These are phyloP conservation scores for Calamus simplicifolius DNA, from an alignment of 176 grass and related monocot genomes.

Conservation along the genomic window DNA sequence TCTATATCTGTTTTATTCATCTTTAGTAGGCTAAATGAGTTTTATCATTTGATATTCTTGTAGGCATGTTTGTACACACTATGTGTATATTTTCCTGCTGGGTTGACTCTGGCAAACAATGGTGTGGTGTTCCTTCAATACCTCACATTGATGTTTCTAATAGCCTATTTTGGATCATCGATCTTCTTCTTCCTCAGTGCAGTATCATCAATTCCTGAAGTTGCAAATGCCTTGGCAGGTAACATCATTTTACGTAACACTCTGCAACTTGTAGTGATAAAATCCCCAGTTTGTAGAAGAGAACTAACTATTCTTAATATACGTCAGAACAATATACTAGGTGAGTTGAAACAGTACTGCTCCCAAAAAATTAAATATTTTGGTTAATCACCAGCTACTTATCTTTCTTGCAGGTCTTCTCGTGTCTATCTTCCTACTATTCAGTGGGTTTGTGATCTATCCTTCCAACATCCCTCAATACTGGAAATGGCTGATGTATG, in stretches of 20 bases:
- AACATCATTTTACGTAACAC: neutral
- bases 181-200: slow-evolving; percentile 26
- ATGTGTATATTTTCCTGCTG: slow-evolving; percentile 25
- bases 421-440: slow-evolving; percentile 25
- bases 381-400: too few relatives aligned
- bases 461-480: slow-evolving; percentile 22
- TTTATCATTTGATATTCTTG: neutral
- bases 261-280: too few relatives aligned
- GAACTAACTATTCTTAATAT: too few relatives aligned
- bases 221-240: slow-evolving; percentile 30
- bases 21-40: too few relatives aligned
- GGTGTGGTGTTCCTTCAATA: slow-evolving; percentile 13
- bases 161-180: slow-evolving; percentile 28
- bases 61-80: slow-evolving; percentile 18
- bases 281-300: too few relatives aligned
- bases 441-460: slow-evolving; percentile 30
- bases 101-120: slow-evolving; percentile 16
- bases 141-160: slow-evolving; percentile 18
- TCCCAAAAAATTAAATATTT: too few relatives aligned
- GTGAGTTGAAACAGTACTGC: too few relatives aligned
- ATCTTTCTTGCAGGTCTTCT: slow-evolving; percentile 14
- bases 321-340: too few relatives aligned
- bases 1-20: too few relatives aligned
- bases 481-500: slow-evolving; percentile 27
- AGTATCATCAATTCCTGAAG: slow-evolving; percentile 30